Base-by-base conservation (phyloP, 805 yeast species). In the Starmerella scarabaei region DNA sequence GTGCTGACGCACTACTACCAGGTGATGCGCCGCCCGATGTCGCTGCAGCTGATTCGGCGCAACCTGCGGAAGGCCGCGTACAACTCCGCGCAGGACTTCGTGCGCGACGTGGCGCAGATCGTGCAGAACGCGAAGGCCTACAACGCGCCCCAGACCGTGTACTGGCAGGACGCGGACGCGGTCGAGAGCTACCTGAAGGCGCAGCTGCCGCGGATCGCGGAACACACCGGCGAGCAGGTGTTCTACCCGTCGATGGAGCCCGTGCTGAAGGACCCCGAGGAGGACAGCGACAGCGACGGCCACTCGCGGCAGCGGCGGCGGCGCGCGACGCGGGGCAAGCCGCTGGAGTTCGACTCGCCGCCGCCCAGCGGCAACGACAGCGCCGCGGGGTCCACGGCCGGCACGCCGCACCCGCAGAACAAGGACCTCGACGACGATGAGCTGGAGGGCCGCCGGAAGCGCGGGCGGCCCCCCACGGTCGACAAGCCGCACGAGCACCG, bases 401-500 rank as follows among this genome's bases (percentile, higher is more conserved):
- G 19, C 28, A 14, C 37, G 14, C 19, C 37, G 30, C 37, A 36
- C 12, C 35, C 47, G 28, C 58, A 52, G 37, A 58, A 55, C 20
- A 28, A 44, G 24, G 58, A 54, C 38, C 60, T 56, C 27, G 58
- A 49, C 11, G 57, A 51, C 5, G 59, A 51, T 21, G 54, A 47
- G 30, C 49, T 36, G 44, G 63, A 77, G 32, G 52, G 51, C 33
- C 55, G 83, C 51, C 71, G 73, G 24, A 78, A 82, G 58, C 70
- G 93, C 54, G 94, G 94, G 16, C 70, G 94, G 52, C 94, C 95
- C 4, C 94, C 94, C 2, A 79, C 83, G 41, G 83, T 84, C 36
- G 94, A 82, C 58, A 79, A 76, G 55, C 93, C 94, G 5, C 86
- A 80, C 59, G 96, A 91, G 60, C 84, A 84, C 55, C 69, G 96